Conservation (phyloP, 192 early-diverging fungal genomes). For the Backusella mclennaniae region DNA sequence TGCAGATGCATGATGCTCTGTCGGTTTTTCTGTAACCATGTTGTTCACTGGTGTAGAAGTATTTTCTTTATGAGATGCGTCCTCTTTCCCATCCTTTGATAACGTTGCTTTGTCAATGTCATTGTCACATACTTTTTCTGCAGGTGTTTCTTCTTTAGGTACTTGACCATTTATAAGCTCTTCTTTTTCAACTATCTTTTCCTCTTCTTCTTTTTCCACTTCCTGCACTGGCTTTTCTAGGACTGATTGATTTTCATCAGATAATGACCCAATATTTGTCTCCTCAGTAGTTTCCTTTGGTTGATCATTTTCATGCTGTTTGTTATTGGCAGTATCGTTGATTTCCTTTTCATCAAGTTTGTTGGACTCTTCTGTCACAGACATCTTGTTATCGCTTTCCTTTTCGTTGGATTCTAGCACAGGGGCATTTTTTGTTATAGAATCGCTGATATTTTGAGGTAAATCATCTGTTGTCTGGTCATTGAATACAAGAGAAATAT, state of each 20-base stretch:
- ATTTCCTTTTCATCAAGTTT: not conserved
- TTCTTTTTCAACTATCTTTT: not conserved
- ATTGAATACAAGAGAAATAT: not conserved
- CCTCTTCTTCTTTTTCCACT: not conserved
- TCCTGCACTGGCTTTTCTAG: not conserved
- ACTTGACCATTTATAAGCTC: not conserved
- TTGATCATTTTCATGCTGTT: not conserved
- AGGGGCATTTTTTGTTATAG: not conserved
- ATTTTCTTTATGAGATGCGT: not conserved
- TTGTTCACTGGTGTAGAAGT: not conserved
- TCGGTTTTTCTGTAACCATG: not conserved
- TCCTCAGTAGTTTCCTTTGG: not conserved
- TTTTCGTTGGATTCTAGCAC: not conserved
- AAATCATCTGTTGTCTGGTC: not conserved
- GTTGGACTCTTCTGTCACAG: not conserved
- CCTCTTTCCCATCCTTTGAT: not conserved
- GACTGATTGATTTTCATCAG: not conserved
- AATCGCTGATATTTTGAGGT: not conserved
- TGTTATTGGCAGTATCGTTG: not conserved
- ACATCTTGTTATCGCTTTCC: not conserved
- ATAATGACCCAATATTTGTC: not conserved
- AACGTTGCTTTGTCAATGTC: not conserved
- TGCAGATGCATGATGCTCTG: not conserved
- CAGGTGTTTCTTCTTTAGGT: not conserved
- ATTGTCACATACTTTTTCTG: not conserved